Evolutionary conservation across 306 rosid genomes (phyloP).

Genomic region (Sicyos baderoa): DNA sequence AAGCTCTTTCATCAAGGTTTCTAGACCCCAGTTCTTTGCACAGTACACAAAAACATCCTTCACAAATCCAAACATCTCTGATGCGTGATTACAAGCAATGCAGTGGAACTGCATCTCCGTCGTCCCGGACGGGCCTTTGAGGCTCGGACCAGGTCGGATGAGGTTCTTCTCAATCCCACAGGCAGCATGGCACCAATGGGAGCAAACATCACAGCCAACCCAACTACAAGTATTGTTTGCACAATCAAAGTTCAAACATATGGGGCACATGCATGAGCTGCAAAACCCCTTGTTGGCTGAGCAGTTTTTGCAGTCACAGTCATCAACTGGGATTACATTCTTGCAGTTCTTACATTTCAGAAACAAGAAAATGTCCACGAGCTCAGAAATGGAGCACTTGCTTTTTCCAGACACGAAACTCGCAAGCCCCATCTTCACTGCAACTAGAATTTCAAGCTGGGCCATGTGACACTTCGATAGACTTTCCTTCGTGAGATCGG

Average conservation of each 20-base stretch:
- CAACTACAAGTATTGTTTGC: conserved; percentile 92
- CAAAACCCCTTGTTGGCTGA: conserved; percentile 77
- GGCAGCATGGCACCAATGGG: conserved; percentile 97
- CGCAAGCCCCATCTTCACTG: conserved; percentile 68
- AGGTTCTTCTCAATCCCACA: conserved; percentile 81
- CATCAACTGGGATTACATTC: conserved; percentile 76
- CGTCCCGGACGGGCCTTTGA: conserved; percentile 82
- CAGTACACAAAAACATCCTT: conserved; percentile 77
- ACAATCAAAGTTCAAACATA: conserved; percentile 90
- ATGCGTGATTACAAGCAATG: conserved; percentile 81
- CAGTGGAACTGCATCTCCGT: conserved; percentile 93
- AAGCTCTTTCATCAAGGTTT: conserved; percentile 77
- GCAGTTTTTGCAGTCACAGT: conserved; percentile 94
- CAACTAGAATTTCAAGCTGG: conserved; percentile 61
- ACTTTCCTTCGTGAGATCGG: conserved; percentile 72
- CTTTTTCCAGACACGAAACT: conserved; percentile 56
- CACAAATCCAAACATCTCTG: conserved; percentile 97
- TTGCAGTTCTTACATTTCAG: conserved; percentile 74
- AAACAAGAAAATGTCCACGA: conserved; percentile 71
- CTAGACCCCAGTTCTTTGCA: conserved; percentile 90
- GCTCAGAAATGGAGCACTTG: conserved; percentile 38
- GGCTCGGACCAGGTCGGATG: conserved; percentile 82
- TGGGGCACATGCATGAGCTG: conserved; percentile 90
- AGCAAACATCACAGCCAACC: conserved; percentile 97
- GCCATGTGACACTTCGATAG: conserved; percentile 62